These are phyloP conservation scores for Abrus pulchellus DNA, from an alignment of 306 rosid genomes.

Conservation along the genomic window DNA sequence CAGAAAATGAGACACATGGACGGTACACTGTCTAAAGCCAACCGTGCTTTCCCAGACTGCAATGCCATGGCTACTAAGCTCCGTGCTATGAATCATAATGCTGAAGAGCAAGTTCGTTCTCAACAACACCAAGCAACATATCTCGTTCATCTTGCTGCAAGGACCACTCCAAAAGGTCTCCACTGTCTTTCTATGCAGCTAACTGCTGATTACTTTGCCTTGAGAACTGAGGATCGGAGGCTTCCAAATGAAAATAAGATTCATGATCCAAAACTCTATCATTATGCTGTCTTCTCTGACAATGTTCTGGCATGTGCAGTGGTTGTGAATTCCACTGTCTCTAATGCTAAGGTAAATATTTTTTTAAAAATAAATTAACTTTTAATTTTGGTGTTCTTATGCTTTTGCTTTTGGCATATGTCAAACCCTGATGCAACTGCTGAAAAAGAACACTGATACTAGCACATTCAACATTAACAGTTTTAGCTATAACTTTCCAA, in stretches of 20 bases:
- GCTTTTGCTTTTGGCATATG: slow-evolving; percentile 31
- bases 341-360: slow-evolving; percentile 72
- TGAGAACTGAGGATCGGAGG: slow-evolving; percentile 70
- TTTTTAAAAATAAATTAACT: neutral
- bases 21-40: slow-evolving; percentile 79
- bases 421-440: slow-evolving; percentile 19
- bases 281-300: slow-evolving; percentile 96
- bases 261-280: slow-evolving; percentile 72
- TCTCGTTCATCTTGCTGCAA: slow-evolving; percentile 85
- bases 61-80: slow-evolving; percentile 79
- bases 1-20: slow-evolving; percentile 94
- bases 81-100: slow-evolving; percentile 78
- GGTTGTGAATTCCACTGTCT: slow-evolving; percentile 90
- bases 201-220: slow-evolving; percentile 81
- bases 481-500: slow-evolving; percentile 27
- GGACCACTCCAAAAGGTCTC: slow-evolving; percentile 85
- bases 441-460: slow-evolving; percentile 19
- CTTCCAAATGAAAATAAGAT: slow-evolving; percentile 69
- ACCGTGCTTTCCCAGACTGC: slow-evolving; percentile 80
- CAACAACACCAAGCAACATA: slow-evolving; percentile 65
- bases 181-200: slow-evolving; percentile 95
- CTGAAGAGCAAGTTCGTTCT: slow-evolving; percentile 76
- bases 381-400: slow-evolving; percentile 4
- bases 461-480: slow-evolving; percentile 13
- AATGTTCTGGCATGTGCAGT: slow-evolving; percentile 94